Evolutionary conservation across 2,329 filamentous ascomycete species (phyloP), one percentile per base, ranked within the genome.

Genomic region (Diaporthe ilicicola): DNA sequence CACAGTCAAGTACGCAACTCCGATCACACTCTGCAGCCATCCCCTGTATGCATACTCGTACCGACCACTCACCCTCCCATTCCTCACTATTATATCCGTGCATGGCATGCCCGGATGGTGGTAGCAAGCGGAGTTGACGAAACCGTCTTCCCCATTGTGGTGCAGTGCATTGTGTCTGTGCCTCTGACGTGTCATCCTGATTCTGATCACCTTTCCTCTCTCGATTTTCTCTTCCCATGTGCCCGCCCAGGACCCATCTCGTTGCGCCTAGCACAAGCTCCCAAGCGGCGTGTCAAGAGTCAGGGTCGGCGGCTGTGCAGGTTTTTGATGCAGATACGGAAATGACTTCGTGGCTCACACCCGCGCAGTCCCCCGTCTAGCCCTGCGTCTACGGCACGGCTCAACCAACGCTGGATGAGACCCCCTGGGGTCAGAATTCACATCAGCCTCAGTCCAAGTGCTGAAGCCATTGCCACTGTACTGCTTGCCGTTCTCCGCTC

Each of bases 111-210:
- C 22, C 22, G 54, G 29, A 62, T 51, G 61, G 44, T 67, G 46
- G 71, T 56, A 65, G 69, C 59, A 46, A 51, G 68, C 67, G 62
- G 53, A 61, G 61, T 69, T 34, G 56, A 69, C 64, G 54, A 37
- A 55, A 50, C 56, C 50, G 54, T 67, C 46, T 48, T 56, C 66
- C 37, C 56, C 70, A 72, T 54, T 37, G 44, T 53, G 53, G 59
- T 61, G 54, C 44, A 27, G 46, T 62, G 70, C 67, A 67, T 42
- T 39, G 55, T 73, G 73, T 67, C 73, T 75, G 73, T 74, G 74
- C 65, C 76, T 76, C 76, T 78, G 76, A 78, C 75, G 76, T 78
- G 76, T 77, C 77, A 76, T 56, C 46, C 39, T 27, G 22, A 37
- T 65, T 65, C 48, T 19, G 51, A 46, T 46, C 42, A 50, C 71